Evolutionary conservation across 2,329 filamentous ascomycete species (phyloP), one percentile per base, ranked within the genome.

Genomic region (Colletotrichum australisinense): DNA sequence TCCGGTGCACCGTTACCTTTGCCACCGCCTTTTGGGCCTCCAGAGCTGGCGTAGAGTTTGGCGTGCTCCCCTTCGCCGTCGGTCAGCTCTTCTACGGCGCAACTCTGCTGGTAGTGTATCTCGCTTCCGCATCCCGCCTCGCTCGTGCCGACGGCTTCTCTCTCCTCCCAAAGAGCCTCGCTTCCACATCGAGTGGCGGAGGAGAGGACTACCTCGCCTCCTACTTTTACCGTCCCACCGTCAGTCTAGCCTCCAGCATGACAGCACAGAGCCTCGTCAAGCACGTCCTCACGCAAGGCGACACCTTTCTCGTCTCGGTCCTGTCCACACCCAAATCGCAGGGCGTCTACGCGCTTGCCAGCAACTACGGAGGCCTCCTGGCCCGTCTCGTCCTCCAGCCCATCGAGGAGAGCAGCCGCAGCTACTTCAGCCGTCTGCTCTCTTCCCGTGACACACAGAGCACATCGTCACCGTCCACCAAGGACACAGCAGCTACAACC

Each of bases 381-480:
- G 97, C 97, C 0, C 91, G 97, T 3, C 90, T 98, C 75, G 85
- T 99, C 63, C 96, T 99, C 81, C 97, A 98, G 79, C 97, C 97
- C 8, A 91, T 99, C 73, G 97, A 99, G 82, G 97, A 99, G 83
- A 96, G 93, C 81, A 95, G 93, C 75, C 93, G 97, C 52, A 95
- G 93, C 79, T 92, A 98, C 80, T 98, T 98, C 73, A 95, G 95
- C 65, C 93, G 93, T 42, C 86, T 98, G 1, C 90, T 98, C 26
- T 82, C 87, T 0, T 80, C 82, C 1, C 68, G 79, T 3, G 76
- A 78, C 32, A 42, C 63, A 11, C 35, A 63, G 63, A 56, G 19
- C 38, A 76, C 78, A 28, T 53, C 78, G 26, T 52, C 77, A 32
- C 58, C 76, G 19, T 4, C 42, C 42, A 11, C 16, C 11, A 74